Conservation (phyloP, 2,329 filamentous ascomycete genomes). For the Ustilaginoidea virens region DNA sequence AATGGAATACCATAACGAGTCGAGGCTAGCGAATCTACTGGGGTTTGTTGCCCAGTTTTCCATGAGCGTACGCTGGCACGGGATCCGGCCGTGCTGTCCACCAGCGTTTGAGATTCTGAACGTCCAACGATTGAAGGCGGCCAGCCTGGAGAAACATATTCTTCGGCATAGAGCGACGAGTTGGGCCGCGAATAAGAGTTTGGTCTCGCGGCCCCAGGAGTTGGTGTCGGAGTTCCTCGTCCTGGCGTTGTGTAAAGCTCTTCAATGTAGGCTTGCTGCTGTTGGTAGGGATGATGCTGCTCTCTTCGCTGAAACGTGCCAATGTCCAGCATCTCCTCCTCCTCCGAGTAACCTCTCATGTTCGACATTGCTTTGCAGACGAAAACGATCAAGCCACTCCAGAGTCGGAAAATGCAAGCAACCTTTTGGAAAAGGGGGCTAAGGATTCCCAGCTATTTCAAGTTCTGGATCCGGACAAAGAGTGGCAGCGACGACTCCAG, state of each 20-base stretch:
- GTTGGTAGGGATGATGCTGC: constrained; percentile 13
- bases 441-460: no score
- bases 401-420: not conserved
- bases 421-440: not conserved
- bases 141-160: constrained; percentile 6
- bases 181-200: constrained; percentile 3
- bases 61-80: constrained; percentile 10
- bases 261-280: constrained; percentile 11
- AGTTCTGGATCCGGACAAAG: no score
- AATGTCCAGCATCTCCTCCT: constrained; percentile 20
- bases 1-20: constrained; percentile 6
- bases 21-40: constrained; percentile 5
- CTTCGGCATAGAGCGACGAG: constrained; percentile 3
- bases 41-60: constrained; percentile 8
- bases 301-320: constrained; percentile 12
- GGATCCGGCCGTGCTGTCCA: constrained; percentile 13
- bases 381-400: not conserved
- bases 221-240: constrained; percentile 1
- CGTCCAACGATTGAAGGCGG: constrained; percentile 8
- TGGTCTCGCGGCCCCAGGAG: constrained; percentile 1
- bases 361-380: not conserved
- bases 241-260: constrained; percentile 2
- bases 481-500: no score
- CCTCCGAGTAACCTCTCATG: constrained; percentile 17
- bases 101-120: constrained; percentile 15